These are phyloP conservation scores for Paramecium primaurelia DNA, from an alignment of 73 alveolate species.

Conservation along the genomic window DNA sequence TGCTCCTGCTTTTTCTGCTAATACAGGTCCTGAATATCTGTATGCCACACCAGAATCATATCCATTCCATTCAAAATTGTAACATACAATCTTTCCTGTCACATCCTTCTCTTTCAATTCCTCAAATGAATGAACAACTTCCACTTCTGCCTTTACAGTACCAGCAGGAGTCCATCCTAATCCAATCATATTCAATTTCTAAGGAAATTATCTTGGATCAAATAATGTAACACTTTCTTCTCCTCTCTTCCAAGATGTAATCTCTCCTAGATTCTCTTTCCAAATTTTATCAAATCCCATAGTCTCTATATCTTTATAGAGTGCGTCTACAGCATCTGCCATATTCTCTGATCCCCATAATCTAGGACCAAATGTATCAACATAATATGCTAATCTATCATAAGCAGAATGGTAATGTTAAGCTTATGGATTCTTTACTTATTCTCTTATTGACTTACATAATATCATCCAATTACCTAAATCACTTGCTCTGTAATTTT, in stretches of 20 bases:
- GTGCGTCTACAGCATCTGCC: constrained; percentile 1
- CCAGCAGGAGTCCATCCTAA: constrained; percentile 46
- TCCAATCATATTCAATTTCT: constrained; percentile 50
- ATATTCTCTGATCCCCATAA: constrained; percentile 40
- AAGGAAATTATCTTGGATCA: constrained; percentile 38
- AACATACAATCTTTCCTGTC: constrained; percentile 52
- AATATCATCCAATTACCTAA: not conserved
- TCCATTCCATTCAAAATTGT: constrained; percentile 46
- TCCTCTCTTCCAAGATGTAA: constrained; percentile 58
- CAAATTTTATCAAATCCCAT: not conserved
- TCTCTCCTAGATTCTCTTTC: not conserved
- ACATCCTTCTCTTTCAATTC: constrained; percentile 43
- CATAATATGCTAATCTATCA: constrained; percentile 52
- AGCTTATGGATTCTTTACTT: not conserved
- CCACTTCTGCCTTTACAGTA: constrained; percentile 28
- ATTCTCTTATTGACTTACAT: not conserved
- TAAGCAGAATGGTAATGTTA: constrained; percentile 36
- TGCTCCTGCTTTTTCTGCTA: constrained; percentile 48
- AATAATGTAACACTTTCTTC: constrained; percentile 39
- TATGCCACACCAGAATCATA: constrained; percentile 16
- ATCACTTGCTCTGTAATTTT: not conserved
- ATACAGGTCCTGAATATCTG: constrained; percentile 30
- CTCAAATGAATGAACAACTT: constrained; percentile 54
- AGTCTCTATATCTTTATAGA: not conserved
- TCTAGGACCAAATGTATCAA: constrained; percentile 64